Evolutionary conservation across 257 asterid genomes (phyloP), one percentile per base, ranked within the genome.

Genomic region (Plantago ovata): DNA sequence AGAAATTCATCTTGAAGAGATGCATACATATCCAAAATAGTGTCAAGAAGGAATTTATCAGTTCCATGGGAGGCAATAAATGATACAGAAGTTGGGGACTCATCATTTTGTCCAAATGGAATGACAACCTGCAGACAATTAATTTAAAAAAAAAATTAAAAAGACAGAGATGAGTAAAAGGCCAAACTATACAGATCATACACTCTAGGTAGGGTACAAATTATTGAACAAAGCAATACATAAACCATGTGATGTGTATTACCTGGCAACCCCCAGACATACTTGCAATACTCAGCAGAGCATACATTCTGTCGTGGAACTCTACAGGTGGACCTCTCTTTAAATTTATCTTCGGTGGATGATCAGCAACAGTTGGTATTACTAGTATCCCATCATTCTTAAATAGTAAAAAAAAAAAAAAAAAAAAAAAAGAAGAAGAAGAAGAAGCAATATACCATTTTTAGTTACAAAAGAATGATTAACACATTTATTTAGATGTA

Each of bases 231-330:
- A 50, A 50, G 56, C 56, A 13, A 15, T 50, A 50, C 12, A 50
- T 22, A 28, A 28, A 36, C 38, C 16, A 20, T 16, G 54, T 46
- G 11, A 56, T 46, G 40, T n/a, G 15, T 43, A 53, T 49, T 73
- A 89, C 97, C 93, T 86, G 93, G 61, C 97, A 89, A 67, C 88
- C 84, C 53, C 95, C 94, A 40, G 97, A 86, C 85, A 89, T 75
- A 77, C 75, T 80, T 43, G 92, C 82, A 68, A 89, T 77, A 77
- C 95, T 75, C 64, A 82, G 78, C 64, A 84, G 71, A 58, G 81
- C 73, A 77, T 75, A 71, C 33, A 79, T 66, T 71, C 86, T 79
- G 65, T 79, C 86, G 68, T 65, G 67, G 62, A 78, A 74, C 80
- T 80, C 89, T 20, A 64, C 58, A 11, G 78, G 68, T 21, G 80